These are phyloP conservation scores for Lippia alba DNA, from an alignment of 305 asterid genomes.

Conservation along the genomic window DNA sequence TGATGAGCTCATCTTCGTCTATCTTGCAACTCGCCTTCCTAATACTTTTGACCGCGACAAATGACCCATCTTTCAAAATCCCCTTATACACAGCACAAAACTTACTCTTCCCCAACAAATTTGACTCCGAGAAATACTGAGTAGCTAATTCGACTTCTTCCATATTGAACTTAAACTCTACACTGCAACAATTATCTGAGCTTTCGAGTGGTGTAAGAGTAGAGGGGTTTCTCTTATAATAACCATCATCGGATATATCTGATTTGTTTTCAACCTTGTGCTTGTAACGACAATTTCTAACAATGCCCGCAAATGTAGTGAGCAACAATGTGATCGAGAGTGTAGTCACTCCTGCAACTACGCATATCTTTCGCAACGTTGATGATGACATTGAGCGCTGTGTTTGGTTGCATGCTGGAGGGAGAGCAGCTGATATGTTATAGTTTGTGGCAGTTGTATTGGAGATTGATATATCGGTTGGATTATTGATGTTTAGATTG, in stretches of 20 bases:
- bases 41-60: slow-evolving; percentile 76
- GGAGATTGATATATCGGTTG: slow-evolving; percentile 27
- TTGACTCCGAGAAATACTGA: slow-evolving; percentile 80
- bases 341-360: slow-evolving; percentile 54
- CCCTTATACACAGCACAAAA: slow-evolving; percentile 82
- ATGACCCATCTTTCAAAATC: slow-evolving; percentile 71
- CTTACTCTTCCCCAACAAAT: slow-evolving; percentile 80
- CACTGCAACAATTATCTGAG: slow-evolving; percentile 45
- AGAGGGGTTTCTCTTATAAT: slow-evolving; percentile 53
- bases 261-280: slow-evolving; percentile 74
- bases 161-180: slow-evolving; percentile 64
- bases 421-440: slow-evolving; percentile 57
- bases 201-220: slow-evolving; percentile 29
- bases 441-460: slow-evolving; percentile 26
- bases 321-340: slow-evolving; percentile 39
- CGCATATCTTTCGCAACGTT: slow-evolving; percentile 50
- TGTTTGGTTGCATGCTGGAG: slow-evolving; percentile 52
- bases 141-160: slow-evolving; percentile 96
- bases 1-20: slow-evolving; percentile 77
- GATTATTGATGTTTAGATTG: slow-evolving; percentile 41
- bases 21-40: slow-evolving; percentile 77
- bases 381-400: slow-evolving; percentile 67
- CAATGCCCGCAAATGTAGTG: slow-evolving; percentile 42
- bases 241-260: slow-evolving; percentile 56
- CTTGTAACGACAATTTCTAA: slow-evolving; percentile 56